Base-by-base conservation (phyloP, 352 stramenopile species). In the Phytophthora ohioensis region DNA sequence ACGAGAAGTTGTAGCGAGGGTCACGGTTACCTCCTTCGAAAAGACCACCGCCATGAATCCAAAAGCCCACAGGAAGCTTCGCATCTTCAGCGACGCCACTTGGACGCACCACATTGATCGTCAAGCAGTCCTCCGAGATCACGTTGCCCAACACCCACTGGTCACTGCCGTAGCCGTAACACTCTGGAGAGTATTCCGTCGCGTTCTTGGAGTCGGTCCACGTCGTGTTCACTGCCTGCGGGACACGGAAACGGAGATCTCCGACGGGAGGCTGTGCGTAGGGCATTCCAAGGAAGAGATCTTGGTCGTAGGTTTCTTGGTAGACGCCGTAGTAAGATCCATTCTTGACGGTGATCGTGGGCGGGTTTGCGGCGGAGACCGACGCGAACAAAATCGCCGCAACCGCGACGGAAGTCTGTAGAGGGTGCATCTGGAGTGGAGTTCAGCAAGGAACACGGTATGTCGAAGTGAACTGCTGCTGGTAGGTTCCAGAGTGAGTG, bases 41-140 rank as follows among this genome's bases (percentile, higher is more conserved):
- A 39, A 78, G 69, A 5, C 59, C 72, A 5, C 68, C 66, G n/a
- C 75, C 66, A 27, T 78, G 57, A 35, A 78, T 75, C 71, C 69
- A 76, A 3, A 78, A 42, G 15, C 55, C 67, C 4, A 82, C 75
- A 12, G 75, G 75, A 0, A 79, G 59, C 1, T 67, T 43, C 0
- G 34, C 69, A 3, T 56, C 56, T 35, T 60, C 48, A 0, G 62
- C 60, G 13, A 73, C 64, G 42, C 47, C 64, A 66, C 39, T 81
- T 42, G 35, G 90, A 77, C 51, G 79, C 73, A 76, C 80, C 10
- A 97, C 79, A 48, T 97, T 97, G 27, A 97, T 66, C 71, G 88
- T 94, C 32, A 73, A 67, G 11, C 64, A 72, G 45, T 73, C 65
- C 43, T 73, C 65, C 15, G 65, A 73, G 5, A 73, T 51, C 0